Percentiles rank a stretch among this genome's conserved stretches.
These are phyloP conservation scores for Podospora pseudocomata DNA, from an alignment of 495 filamentous ascomycete species.

Conservation along the genomic window DNA sequence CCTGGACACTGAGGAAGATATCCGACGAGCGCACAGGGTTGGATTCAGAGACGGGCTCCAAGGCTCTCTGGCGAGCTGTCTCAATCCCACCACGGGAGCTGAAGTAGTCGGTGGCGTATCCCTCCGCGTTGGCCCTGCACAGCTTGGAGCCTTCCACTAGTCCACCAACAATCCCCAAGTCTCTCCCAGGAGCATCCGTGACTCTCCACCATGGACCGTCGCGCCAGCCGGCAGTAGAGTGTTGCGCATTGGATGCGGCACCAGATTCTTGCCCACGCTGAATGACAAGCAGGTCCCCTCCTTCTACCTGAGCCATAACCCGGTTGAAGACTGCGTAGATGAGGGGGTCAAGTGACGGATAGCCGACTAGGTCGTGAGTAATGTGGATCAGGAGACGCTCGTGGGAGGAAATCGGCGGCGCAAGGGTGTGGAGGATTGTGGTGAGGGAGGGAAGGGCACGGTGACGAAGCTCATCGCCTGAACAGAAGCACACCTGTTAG, in stretches of 20 bases:
- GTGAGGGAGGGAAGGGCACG: slow-evolving; percentile 93
- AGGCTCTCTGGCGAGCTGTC: slow-evolving; percentile 70
- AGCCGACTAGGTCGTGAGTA: slow-evolving; percentile 89
- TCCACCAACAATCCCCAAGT: slow-evolving; percentile 75
- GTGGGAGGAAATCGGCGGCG: slow-evolving; percentile 94
- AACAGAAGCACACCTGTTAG: slow-evolving; percentile 16
- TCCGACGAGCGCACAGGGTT: slow-evolving; percentile 91
- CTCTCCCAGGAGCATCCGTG: slow-evolving; percentile 58
- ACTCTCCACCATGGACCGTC: slow-evolving; percentile 97
- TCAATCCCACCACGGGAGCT: slow-evolving; percentile 72
- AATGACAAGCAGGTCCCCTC: slow-evolving; percentile 93
- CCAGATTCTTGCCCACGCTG: slow-evolving; percentile 85
- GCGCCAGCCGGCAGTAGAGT: slow-evolving; percentile 62
- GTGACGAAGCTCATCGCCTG: slow-evolving; percentile 84
- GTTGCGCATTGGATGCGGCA: slow-evolving; percentile 21
- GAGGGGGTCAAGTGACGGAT: slow-evolving; percentile 89
- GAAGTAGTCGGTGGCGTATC: slow-evolving; percentile 80
- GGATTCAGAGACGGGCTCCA: slow-evolving; percentile 67
- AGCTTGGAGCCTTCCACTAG: slow-evolving; percentile 85
- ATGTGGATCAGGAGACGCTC: slow-evolving; percentile 98
- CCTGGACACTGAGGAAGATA: slow-evolving; percentile 92
- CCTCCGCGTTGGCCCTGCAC: slow-evolving; percentile 79
- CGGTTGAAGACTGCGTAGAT: slow-evolving; percentile 91
- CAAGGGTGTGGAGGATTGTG: slow-evolving; percentile 87
- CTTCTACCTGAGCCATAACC: slow-evolving; percentile 98